These are phyloP conservation scores for Gracilariopsis chorda DNA, from an alignment of 23 red algal species.

Conservation along the genomic window DNA sequence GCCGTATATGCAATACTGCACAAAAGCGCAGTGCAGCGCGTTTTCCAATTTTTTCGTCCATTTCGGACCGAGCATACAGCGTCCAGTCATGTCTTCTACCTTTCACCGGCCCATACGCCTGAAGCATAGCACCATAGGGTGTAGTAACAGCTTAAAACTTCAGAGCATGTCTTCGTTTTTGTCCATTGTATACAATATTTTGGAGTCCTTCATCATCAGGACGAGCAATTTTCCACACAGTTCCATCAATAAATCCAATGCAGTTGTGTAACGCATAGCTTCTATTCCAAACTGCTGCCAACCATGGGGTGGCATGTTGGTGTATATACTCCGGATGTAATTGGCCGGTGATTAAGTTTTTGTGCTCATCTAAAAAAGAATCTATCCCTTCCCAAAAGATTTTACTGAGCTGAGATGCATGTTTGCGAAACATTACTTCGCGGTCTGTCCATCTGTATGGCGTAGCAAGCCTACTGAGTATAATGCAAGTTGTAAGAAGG, in stretches of 20 bases:
- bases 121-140: neutral
- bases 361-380: neutral
- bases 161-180: neutral
- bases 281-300: neutral
- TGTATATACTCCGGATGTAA: too few relatives aligned
- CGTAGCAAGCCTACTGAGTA: neutral
- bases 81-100: conserved; percentile 33
- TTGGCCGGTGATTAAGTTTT: neutral
- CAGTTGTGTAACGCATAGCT: neutral
- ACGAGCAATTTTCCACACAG: neutral
- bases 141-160: conserved; percentile 24
- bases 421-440: neutral
- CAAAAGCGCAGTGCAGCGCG: neutral
- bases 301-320: neutral
- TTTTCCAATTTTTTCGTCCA: neutral
- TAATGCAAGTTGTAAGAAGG: neutral
- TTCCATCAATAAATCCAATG: neutral
- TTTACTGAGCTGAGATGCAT: neutral
- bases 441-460: neutral
- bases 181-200: conserved; percentile 21
- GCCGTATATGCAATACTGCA: conserved; percentile 31
- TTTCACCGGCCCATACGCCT: conserved; percentile 20
- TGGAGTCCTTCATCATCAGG: neutral
- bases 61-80: neutral
- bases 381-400: neutral